These are phyloP conservation scores for Solanum ossicruentum DNA, from an alignment of 257 asterid genomes.

Conservation along the genomic window DNA sequence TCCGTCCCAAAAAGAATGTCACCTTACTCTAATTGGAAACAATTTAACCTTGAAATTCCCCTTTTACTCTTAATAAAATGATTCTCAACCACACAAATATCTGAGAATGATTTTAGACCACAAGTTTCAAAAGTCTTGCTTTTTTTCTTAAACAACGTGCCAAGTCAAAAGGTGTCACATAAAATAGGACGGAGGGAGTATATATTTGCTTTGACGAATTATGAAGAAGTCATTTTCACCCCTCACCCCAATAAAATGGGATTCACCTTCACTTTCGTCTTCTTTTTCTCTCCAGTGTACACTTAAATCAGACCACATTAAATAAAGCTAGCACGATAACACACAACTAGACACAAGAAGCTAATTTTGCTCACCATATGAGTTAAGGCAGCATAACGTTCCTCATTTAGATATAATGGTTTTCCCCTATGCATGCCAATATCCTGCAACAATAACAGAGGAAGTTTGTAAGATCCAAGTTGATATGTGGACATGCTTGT, in stretches of 20 bases:
- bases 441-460: constrained; percentile 44
- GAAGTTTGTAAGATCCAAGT: neutral
- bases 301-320: neutral
- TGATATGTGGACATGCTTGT: neutral
- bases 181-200: too few species aligned
- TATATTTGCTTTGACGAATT: neutral
- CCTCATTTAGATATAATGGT: constrained; percentile 81
- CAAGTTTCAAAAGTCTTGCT: too few species aligned
- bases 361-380: constrained; percentile 48
- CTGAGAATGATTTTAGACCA: too few species aligned
- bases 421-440: constrained; percentile 76
- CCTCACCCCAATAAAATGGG: neutral
- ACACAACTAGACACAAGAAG: neutral
- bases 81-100: too few species aligned
- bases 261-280: neutral
- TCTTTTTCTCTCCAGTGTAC: neutral
- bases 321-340: neutral
- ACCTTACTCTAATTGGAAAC: too few species aligned
- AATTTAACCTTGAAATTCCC: too few species aligned
- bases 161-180: too few species aligned
- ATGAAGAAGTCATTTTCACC: neutral
- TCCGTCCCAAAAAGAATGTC: too few species aligned
- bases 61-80: too few species aligned
- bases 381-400: constrained; percentile 78
- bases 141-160: too few species aligned